Percentiles rank a stretch among this genome's conserved stretches.
Evolutionary conservation across 176 grass and related monocot species (phyloP).

Genomic region (Oryza officinalis): DNA sequence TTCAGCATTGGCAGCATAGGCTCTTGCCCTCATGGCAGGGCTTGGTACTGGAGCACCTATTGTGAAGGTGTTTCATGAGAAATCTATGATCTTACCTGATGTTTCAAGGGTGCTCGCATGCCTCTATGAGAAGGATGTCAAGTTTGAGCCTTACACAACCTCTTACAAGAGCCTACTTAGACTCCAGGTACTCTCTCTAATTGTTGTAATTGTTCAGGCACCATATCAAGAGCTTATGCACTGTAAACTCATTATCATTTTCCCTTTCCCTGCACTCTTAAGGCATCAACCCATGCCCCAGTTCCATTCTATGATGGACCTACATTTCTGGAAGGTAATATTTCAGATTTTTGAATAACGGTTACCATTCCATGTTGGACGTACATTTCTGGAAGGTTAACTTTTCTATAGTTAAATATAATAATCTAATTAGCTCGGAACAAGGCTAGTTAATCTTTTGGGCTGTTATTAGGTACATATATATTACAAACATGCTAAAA

Average conservation of each 20-base stretch:
- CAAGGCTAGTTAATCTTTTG: conserved; percentile 11
- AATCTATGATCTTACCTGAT: conserved; percentile 66
- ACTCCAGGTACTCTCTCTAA: conserved; percentile 65
- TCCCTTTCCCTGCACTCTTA: conserved; percentile 21
- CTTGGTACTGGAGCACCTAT: conserved; percentile 41
- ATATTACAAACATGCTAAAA: background rate
- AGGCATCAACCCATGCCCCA: conserved; percentile 68
- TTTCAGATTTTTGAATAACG: conserved; percentile 26
- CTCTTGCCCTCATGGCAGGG: conserved; percentile 51
- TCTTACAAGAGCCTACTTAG: conserved; percentile 64
- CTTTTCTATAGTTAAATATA: conserved; percentile 6
- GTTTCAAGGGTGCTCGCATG: conserved; percentile 88
- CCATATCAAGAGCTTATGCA: conserved; percentile 21
- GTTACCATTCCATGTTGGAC: background rate
- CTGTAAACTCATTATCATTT: background rate
- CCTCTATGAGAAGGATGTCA: conserved; percentile 76
- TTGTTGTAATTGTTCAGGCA: background rate
- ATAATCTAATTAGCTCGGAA: conserved; percentile 19
- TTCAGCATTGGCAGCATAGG: conserved; percentile 22
- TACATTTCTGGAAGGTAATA: conserved; percentile 73
- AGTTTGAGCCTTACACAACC: conserved; percentile 40
- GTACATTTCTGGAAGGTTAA: conserved; percentile 16
- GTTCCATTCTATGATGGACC: conserved; percentile 66
- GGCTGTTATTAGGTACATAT: background rate
- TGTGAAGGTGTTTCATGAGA: conserved; percentile 78